Percentiles rank a stretch among this genome's conserved stretches.
phyloP scores from a whole-genome alignment of 345 rosid species.

The Salix brachista region DNA sequence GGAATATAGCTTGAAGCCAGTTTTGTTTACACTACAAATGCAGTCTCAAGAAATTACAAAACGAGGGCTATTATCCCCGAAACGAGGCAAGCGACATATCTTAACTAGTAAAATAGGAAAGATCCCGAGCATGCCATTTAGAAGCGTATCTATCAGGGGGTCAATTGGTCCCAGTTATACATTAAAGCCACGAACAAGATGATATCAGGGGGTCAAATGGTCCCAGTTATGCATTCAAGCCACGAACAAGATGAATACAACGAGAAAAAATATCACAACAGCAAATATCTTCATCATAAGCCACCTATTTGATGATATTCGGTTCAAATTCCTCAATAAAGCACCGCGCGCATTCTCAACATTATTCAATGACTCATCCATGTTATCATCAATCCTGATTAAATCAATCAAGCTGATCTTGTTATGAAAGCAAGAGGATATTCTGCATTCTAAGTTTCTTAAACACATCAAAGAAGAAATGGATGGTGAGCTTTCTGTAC shows the following conservation, averaged over 20 bases:
- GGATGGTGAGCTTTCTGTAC: not conserved
- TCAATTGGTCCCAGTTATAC: not conserved
- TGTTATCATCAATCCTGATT: conserved; percentile 85
- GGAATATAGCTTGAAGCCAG: not conserved
- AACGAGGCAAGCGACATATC: not conserved
- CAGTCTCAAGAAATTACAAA: conserved; percentile 18
- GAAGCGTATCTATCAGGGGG: not conserved
- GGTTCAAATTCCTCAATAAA: conserved; percentile 66
- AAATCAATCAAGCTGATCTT: conserved; percentile 9
- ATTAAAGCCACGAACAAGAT: conserved; percentile 66
- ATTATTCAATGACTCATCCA: conserved; percentile 82
- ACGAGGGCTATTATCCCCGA: not conserved
- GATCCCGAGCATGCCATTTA: not conserved
- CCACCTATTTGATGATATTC: conserved; percentile 91
- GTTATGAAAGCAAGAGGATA: not conserved
- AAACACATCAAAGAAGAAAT: not conserved
- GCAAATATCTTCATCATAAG: conserved; percentile 86
- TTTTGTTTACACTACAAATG: not conserved
- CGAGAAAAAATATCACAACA: conserved; percentile 59
- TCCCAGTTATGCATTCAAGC: conserved; percentile 38
- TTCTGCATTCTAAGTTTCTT: not conserved
- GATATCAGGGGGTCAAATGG: conserved; percentile 7
- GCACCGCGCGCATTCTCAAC: conserved; percentile 80
- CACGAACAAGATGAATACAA: conserved; percentile 60
- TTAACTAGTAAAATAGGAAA: not conserved